These are phyloP conservation scores for Stagonosporopsis vannaccii DNA, from an alignment of 2,329 filamentous ascomycete species.

Conservation along the genomic window DNA sequence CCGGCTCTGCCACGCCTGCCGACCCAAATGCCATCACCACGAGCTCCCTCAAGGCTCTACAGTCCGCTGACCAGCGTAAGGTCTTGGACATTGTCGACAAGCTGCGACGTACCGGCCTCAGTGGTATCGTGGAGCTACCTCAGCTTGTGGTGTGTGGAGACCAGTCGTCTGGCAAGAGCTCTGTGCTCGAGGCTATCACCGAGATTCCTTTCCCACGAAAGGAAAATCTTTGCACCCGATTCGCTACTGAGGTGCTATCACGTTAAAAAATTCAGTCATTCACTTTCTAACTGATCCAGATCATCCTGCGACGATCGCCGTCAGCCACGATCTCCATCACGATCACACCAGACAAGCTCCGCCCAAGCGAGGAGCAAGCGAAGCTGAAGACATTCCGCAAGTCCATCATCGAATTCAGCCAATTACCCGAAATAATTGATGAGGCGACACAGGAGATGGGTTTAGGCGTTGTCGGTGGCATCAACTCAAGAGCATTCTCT, in stretches of 20 bases:
- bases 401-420: conserved; percentile 42
- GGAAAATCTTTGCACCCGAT: conserved; percentile 63
- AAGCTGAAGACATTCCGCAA: conserved; percentile 43
- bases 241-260: conserved; percentile 55
- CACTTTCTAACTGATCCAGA: conserved; percentile 22
- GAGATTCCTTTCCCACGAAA: conserved; percentile 65
- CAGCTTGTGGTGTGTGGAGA: conserved; percentile 41
- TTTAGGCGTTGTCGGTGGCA: conserved; percentile 14
- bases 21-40: conserved; percentile 33
- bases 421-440: conserved; percentile 58
- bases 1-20: not conserved
- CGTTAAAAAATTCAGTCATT: not conserved
- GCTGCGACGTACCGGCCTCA: conserved; percentile 58
- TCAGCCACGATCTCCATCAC: not conserved
- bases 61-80: conserved; percentile 54
- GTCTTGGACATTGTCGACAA: conserved; percentile 63
- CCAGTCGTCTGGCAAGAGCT: conserved; percentile 65
- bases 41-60: conserved; percentile 51
- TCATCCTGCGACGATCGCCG: conserved; percentile 51
- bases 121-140: conserved; percentile 32
- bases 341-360: conserved; percentile 20
- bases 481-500: conserved; percentile 39
- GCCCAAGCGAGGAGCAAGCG: conserved; percentile 32
- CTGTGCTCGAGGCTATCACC: conserved; percentile 68
- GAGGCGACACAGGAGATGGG: conserved; percentile 61